phyloP scores from a whole-genome alignment of 2,329 filamentous ascomycete genomes.

The Tothia fuscella region DNA sequence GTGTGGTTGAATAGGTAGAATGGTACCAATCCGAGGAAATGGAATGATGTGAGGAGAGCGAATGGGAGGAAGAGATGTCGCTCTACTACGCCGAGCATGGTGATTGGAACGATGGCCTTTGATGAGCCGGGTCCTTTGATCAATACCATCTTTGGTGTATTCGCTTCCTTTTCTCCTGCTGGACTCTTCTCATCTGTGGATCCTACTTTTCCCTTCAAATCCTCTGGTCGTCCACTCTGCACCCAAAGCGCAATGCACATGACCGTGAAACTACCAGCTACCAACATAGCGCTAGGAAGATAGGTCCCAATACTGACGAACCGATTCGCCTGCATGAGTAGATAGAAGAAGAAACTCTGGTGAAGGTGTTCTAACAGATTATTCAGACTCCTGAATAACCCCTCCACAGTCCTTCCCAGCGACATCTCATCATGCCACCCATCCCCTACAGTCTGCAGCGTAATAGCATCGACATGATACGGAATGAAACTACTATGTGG shows the following conservation, averaged over 20 bases:
- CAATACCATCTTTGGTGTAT: no score
- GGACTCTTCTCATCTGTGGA: slow-evolving; percentile 7
- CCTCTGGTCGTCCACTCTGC: slow-evolving; percentile 49
- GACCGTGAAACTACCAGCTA: slow-evolving; percentile 90
- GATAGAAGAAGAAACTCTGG: slow-evolving; percentile 98
- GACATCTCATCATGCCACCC: slow-evolving; percentile 98
- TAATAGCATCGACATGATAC: slow-evolving; percentile 94
- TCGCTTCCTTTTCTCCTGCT: no score
- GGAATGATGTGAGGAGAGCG: slow-evolving; percentile 56
- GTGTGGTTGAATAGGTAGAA: slow-evolving; percentile 77
- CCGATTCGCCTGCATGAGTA: slow-evolving; percentile 79
- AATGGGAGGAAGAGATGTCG: slow-evolving; percentile 63
- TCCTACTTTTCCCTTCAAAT: slow-evolving; percentile 25
- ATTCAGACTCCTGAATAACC: slow-evolving; percentile 84
- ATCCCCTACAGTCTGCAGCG: slow-evolving; percentile 75
- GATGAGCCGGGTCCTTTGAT: slow-evolving; percentile 2
- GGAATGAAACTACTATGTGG: slow-evolving; percentile 94
- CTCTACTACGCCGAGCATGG: slow-evolving; percentile 35
- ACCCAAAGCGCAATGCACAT: slow-evolving; percentile 94
- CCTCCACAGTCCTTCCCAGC: slow-evolving; percentile 79
- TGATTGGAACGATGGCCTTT: slow-evolving; percentile 18
- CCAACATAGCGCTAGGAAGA: slow-evolving; percentile 90
- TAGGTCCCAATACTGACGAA: slow-evolving; percentile 99
- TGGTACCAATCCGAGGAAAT: slow-evolving; percentile 68
- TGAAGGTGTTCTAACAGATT: slow-evolving; percentile 94